A percentile compares a stretch with the other conserved stretches of the same genome.
Evolutionary conservation across 257 asterid genomes (phyloP).

Genomic region (Gentiana dahurica): DNA sequence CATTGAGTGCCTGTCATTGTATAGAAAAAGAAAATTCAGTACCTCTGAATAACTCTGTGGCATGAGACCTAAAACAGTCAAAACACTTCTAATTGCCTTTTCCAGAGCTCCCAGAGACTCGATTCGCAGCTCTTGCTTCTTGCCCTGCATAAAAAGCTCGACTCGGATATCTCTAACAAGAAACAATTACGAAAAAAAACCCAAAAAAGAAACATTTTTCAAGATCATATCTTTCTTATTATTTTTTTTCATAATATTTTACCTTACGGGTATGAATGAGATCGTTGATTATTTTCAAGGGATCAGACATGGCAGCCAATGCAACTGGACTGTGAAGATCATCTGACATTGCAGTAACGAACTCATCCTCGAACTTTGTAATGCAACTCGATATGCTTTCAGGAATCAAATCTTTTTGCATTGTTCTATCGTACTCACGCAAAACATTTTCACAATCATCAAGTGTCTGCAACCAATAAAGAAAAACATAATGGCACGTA

Average conservation of each 20-base stretch:
- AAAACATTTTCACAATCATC: constrained; percentile 48
- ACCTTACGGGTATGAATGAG: constrained; percentile 88
- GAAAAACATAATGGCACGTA: constrained; percentile 8
- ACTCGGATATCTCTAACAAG: constrained; percentile 6
- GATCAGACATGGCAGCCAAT: constrained; percentile 91
- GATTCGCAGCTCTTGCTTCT: constrained; percentile 60
- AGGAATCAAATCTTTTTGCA: constrained; percentile 48
- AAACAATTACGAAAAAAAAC: not conserved
- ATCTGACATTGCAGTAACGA: constrained; percentile 64
- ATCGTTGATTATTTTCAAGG: constrained; percentile 78
- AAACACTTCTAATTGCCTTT: constrained; percentile 39
- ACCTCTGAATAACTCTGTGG: constrained; percentile 74
- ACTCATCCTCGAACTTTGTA: constrained; percentile 57
- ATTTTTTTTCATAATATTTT: constrained; percentile 5
- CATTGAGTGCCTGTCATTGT: not conserved
- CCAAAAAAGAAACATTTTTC: too few species aligned
- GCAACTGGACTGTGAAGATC: constrained; percentile 85
- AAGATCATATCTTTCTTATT: too few species aligned
- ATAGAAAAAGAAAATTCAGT: constrained; percentile 3
- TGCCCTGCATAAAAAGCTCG: constrained; percentile 52
- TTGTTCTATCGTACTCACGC: constrained; percentile 27
- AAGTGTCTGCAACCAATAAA: constrained; percentile 50
- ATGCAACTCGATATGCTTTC: constrained; percentile 45
- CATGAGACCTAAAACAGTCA: constrained; percentile 60
- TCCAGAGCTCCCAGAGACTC: constrained; percentile 77